Base-by-base conservation (phyloP, 495 filamentous ascomycete species). In the Pyronema omphalodes region DNA sequence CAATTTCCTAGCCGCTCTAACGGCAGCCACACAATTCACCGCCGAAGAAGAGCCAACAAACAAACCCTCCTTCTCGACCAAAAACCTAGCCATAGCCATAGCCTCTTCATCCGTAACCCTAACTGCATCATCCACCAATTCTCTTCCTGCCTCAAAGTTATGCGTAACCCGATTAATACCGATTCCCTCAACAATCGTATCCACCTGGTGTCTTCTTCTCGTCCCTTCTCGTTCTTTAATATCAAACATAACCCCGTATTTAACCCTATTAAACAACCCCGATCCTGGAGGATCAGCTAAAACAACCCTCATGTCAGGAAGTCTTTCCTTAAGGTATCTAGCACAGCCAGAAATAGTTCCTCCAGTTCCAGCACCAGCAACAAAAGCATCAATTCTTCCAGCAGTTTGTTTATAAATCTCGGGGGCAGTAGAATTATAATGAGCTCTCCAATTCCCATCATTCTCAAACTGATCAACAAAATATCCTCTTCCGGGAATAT, bases 391-490 rank as follows among this genome's bases (percentile, higher is more conserved):
- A 1, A 96, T 57, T 7, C 66, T 65, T 0, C 86, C 88, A 6
- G 73, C 74, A 19, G 84, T 86, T 68, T 99, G 91, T 1, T 67
- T 64, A 53, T 73, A 82, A 62, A 99, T 86, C 69, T 99, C 91
- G 0, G 91, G 89, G 0, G 88, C 91, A 0, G 93, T 96, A 14
- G 81, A 76, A 17, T 76, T 70, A 59, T 79, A 78, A 68, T 99
- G 91, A 3, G 93, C 88, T 37, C 73, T 68, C 75, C 79, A 94
- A 69, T 99, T 99, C 8, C 83, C 81, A 44, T 73, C 68, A 51
- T 81, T 89, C 68, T 99, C 91, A 68, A 99, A 99, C 64, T 99
- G 91, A 65, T 99, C 84, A 0, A 88, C 88, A 67, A 99, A 99
- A 68, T 89, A 91, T 11, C 91, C 91, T 17, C 68, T 65, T 8